These are phyloP conservation scores for Aristolochia contorta DNA, from an alignment of 164 flowering plant species.

Conservation along the genomic window DNA sequence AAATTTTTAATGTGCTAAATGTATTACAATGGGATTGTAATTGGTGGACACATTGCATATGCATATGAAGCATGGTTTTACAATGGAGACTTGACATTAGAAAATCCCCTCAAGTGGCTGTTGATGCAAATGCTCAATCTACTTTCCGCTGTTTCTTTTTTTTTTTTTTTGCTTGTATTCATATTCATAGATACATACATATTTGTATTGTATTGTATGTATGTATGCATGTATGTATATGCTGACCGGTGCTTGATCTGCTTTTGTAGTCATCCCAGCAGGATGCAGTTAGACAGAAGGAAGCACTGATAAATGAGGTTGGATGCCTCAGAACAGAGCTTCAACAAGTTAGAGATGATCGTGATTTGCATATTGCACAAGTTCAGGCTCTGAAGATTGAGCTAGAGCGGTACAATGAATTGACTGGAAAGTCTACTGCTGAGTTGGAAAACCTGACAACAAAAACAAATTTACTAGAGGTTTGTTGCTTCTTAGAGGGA, in stretches of 20 bases:
- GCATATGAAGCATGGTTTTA: no score
- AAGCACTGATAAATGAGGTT: conserved; percentile 32
- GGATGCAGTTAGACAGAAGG: conserved; percentile 46
- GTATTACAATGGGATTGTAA: no score
- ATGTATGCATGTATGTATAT: no score
- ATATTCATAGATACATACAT: no score
- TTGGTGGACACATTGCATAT: no score
- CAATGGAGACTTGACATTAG: no score
- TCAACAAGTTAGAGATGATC: conserved; percentile 54
- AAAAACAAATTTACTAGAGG: conserved; percentile 54
- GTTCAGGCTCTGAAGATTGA: conserved; percentile 34
- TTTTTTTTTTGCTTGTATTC: no score
- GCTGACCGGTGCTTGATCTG: not conserved
- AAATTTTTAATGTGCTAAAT: no score
- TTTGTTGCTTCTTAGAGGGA: conserved; percentile 15
- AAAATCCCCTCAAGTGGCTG: no score
- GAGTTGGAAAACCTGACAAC: conserved; percentile 39
- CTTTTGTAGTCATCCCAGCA: conserved; percentile 38
- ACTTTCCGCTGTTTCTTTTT: no score
- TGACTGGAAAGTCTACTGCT: conserved; percentile 36
- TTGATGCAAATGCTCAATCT: no score
- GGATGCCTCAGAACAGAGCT: conserved; percentile 35
- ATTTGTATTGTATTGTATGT: no score
- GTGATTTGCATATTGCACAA: conserved; percentile 36
- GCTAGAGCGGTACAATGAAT: conserved; percentile 34